Evolutionary conservation across 768 basidiomycete genomes (phyloP).

Genomic region (Scleroderma bovista): DNA sequence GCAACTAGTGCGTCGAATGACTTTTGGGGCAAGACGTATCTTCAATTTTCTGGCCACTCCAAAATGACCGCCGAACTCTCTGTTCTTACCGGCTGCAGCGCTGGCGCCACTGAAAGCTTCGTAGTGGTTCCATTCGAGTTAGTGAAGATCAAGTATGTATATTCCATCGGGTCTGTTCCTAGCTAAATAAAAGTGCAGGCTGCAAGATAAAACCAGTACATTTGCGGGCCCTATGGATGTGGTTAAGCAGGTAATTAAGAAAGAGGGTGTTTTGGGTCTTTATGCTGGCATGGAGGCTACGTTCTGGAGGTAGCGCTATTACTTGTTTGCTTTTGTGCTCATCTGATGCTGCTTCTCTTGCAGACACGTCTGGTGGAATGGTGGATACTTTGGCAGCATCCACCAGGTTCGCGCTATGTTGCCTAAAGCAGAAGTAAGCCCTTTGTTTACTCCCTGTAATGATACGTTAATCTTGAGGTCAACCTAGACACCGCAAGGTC

Average conservation of each 20-base stretch:
- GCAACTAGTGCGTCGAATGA: conserved; percentile 73
- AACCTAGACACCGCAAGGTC: conserved; percentile 53
- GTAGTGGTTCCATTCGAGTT: conserved; percentile 96
- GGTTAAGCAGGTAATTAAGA: conserved; percentile 68
- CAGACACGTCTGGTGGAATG: conserved; percentile 88
- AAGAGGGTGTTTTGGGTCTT: conserved; percentile 77
- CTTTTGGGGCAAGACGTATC: conserved; percentile 88
- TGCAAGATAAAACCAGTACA: conserved; percentile 90
- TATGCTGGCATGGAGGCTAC: conserved; percentile 97
- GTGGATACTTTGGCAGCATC: conserved; percentile 93
- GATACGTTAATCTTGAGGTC: neutral
- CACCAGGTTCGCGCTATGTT: conserved; percentile 75
- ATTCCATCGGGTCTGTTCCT: neutral
- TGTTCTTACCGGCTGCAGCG: conserved; percentile 84
- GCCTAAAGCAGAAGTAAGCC: conserved; percentile 76
- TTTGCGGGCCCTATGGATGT: conserved; percentile 93
- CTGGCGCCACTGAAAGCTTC: conserved; percentile 94
- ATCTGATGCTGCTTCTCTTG: neutral
- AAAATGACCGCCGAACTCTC: conserved; percentile 91
- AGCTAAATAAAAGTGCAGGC: conserved; percentile 31
- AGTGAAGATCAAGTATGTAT: conserved; percentile 71
- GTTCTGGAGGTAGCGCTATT: conserved; percentile 79
- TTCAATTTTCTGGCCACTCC: conserved; percentile 53
- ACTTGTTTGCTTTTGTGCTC: neutral
- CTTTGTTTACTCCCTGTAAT: neutral